These are phyloP conservation scores for Cyberlindnera americana DNA, from an alignment of 805 yeast genomes.

Conservation along the genomic window DNA sequence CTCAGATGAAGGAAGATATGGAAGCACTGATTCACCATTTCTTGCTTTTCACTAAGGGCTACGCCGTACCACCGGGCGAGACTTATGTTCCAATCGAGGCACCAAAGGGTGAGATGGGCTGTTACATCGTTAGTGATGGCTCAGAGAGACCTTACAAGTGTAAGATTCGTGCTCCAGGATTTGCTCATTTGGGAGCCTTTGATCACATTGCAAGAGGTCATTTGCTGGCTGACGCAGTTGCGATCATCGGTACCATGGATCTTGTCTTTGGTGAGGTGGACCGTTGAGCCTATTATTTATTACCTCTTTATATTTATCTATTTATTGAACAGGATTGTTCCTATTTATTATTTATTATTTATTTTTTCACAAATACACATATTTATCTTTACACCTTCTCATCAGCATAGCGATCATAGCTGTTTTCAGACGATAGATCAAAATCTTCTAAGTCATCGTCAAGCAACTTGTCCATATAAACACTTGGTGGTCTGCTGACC, in stretches of 20 bases:
- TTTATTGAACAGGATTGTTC: background rate
- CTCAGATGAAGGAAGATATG: constrained; percentile 87
- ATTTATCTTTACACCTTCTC: constrained; percentile 18
- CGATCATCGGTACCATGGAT: constrained; percentile 94
- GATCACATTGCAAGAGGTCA: constrained; percentile 85
- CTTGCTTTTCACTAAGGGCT: constrained; percentile 83
- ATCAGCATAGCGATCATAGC: constrained; percentile 9
- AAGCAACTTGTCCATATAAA: constrained; percentile 43
- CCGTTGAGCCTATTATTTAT: constrained; percentile 43
- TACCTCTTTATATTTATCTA: constrained; percentile 6
- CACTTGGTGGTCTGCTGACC: constrained; percentile 46
- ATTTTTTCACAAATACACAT: background rate
- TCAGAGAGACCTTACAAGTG: constrained; percentile 88
- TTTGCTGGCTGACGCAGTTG: constrained; percentile 87
- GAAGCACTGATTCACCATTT: constrained; percentile 89
- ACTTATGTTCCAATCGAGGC: constrained; percentile 91
- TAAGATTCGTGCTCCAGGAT: constrained; percentile 93
- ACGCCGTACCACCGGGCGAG: constrained; percentile 86
- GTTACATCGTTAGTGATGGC: constrained; percentile 84
- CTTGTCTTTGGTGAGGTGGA: constrained; percentile 93
- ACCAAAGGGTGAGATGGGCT: constrained; percentile 95
- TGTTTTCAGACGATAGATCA: constrained; percentile 4
- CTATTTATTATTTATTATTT: constrained; percentile 2
- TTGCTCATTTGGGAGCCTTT: constrained; percentile 85
- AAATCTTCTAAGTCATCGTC: constrained; percentile 25